A percentile compares a stretch with the other conserved stretches of the same genome.
phyloP scores from a whole-genome alignment of 2,329 filamentous ascomycete genomes.

The Cordyceps sp. region DNA sequence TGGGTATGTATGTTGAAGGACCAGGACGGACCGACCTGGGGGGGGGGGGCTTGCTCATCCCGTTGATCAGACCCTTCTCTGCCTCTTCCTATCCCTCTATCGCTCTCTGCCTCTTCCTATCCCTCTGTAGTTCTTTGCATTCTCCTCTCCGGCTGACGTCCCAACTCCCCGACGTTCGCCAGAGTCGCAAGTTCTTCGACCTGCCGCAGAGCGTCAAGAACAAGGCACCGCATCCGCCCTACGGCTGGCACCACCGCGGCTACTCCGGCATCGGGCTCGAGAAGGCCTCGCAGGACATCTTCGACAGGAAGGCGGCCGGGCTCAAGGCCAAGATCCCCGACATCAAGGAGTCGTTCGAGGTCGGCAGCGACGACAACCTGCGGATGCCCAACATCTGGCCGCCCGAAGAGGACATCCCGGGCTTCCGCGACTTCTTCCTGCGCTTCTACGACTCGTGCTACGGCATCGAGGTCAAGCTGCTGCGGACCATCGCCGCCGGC shows the following conservation, averaged over 20 bases:
- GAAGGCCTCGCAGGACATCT: conserved; percentile 15
- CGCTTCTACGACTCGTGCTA: conserved; percentile 56
- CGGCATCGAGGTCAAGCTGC: conserved; percentile 51
- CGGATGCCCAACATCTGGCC: conserved; percentile 9
- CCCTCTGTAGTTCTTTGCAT: neutral
- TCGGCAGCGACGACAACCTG: conserved; percentile 15
- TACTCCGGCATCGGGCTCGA: conserved; percentile 15
- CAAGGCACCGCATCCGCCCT: conserved; percentile 11
- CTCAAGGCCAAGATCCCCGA: conserved; percentile 14
- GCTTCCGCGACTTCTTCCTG: conserved; percentile 13
- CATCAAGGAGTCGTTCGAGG: conserved; percentile 22
- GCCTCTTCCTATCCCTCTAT: too few species aligned
- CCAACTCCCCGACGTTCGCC: too few species aligned
- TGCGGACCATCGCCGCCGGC: conserved; percentile 60
- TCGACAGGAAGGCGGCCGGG: conserved; percentile 8
- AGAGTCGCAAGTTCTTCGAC: conserved; percentile 13
- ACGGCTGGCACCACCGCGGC: conserved; percentile 16
- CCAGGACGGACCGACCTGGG: too few species aligned
- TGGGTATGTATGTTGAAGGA: conserved; percentile 14
- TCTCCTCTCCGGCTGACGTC: neutral
- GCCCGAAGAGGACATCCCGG: conserved; percentile 6
- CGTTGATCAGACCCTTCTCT: too few species aligned
- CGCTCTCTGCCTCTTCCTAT: too few species aligned
- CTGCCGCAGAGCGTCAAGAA: conserved; percentile 12
- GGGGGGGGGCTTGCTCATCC: too few species aligned